Base-by-base conservation (phyloP, 305 asterid genomes). In the Solanum aculeatissimum region DNA sequence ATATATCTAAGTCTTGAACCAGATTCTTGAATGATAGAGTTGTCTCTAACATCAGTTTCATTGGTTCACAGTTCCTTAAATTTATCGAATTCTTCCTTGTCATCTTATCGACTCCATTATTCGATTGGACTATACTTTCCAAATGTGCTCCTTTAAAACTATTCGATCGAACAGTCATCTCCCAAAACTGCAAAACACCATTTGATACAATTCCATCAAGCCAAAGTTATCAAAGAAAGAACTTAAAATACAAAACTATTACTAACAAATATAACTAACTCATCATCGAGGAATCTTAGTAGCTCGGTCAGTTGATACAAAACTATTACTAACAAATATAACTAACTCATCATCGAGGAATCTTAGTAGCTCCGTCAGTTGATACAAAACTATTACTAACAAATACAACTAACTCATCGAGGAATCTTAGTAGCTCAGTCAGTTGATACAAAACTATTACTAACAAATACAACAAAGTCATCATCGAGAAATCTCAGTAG, bases 21-120 rank as follows among this genome's bases (percentile, higher is more conserved):
- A 94, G 82, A 86, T 87, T 89, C 88, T 90, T 93, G 92, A 95
- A 94, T 12, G 98, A 93, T 85, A 90, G 91, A 0, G 94, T 86
- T 60, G 88, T 87, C 84, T 88, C 86, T 18, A 95, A 93, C 65
- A 87, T 87, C 62, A 94, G 71, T 75, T 90, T 93, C 6, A 83
- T 85, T 2, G 99, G 98, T 85, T 95, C 98, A 66, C 91, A 89
- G 70, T 88, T 85, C 77, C 85, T 90, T 82, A 92, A 80, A 57
- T 85, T 90, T 60, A 92, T 92, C 3, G 93, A 84, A 85, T 93
- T 95, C 62, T 93, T 94, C 57, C 95, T 75, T 14, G 78, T 85
- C 90, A 89, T 69, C 25, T 81, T 84, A 45, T 85, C 80, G 54
- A 90, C 4, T 27, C 82, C 90, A 69, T 85, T 87, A 69, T 85